Evolutionary conservation across 1,284 basidiomycete genomes (phyloP).

Genomic region (Volvariella volvacea): DNA sequence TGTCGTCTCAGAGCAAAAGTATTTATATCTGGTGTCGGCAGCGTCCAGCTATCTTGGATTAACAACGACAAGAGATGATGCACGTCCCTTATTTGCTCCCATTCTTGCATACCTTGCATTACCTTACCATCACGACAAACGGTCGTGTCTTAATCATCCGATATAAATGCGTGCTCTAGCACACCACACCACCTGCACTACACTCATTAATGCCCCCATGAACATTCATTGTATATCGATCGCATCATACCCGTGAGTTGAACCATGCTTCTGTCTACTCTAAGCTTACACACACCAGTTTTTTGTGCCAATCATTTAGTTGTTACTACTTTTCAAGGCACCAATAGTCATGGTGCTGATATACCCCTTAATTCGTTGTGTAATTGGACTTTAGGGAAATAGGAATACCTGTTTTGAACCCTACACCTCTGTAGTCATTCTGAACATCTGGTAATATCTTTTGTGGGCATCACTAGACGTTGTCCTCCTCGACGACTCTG

Average conservation of each 20-base stretch:
- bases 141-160: not conserved
- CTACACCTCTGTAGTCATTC: too few species aligned
- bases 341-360: too few species aligned
- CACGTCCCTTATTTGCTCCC: slow-evolving; percentile 2
- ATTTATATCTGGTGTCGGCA: slow-evolving; percentile 64
- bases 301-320: too few species aligned
- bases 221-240: slow-evolving; percentile 3
- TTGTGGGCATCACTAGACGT: too few species aligned
- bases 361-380: too few species aligned
- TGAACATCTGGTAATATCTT: too few species aligned
- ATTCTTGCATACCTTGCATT: not conserved
- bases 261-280: too few species aligned
- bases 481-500: too few species aligned
- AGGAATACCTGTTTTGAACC: too few species aligned
- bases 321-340: too few species aligned
- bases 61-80: slow-evolving; percentile 54
- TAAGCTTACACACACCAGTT: too few species aligned
- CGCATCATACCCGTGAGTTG: not conserved
- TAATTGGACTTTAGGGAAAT: too few species aligned
- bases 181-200: not conserved
- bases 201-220: slow-evolving; percentile 3
- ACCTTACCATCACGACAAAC: not conserved
- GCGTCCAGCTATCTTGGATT: slow-evolving; percentile 68
- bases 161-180: not conserved
- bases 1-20: slow-evolving; percentile 71